Evolutionary conservation across 2,329 filamentous ascomycete genomes (phyloP).

Genomic region (Nemania diffusa): DNA sequence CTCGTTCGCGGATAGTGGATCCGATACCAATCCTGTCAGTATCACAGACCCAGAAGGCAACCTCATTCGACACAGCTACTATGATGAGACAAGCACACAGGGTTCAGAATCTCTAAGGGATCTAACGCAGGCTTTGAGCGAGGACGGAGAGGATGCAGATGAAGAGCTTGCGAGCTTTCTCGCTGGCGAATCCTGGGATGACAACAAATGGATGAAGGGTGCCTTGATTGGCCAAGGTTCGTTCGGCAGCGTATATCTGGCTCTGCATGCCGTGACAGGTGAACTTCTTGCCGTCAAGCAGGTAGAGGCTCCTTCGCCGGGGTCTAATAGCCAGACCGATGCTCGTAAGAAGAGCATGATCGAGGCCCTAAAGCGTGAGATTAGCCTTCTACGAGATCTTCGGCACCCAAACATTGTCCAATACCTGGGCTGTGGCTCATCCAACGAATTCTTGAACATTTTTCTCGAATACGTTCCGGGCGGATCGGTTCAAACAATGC

Average conservation of each 20-base stretch:
- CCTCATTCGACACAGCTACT: slow-evolving; percentile 79
- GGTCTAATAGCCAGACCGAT: slow-evolving; percentile 82
- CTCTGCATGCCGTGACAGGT: slow-evolving; percentile 93
- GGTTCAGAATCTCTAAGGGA: slow-evolving; percentile 81
- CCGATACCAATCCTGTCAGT: slow-evolving; percentile 75
- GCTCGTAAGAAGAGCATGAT: slow-evolving; percentile 98
- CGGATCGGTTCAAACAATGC: slow-evolving; percentile 97
- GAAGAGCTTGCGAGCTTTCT: slow-evolving; percentile 91
- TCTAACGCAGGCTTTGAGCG: slow-evolving; percentile 83
- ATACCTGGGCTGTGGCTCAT: slow-evolving; percentile 94
- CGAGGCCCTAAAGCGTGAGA: slow-evolving; percentile 95
- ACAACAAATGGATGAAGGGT: slow-evolving; percentile 99
- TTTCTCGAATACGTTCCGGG: slow-evolving; percentile 99
- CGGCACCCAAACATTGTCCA: slow-evolving; percentile 98
- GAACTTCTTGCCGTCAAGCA: slow-evolving; percentile 99
- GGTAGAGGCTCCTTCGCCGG: slow-evolving; percentile 86
- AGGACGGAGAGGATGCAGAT: slow-evolving; percentile 92
- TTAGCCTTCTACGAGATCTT: slow-evolving; percentile 90
- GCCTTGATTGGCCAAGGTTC: slow-evolving; percentile 96
- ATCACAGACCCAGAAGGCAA: slow-evolving; percentile 81
- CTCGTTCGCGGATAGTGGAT: slow-evolving; percentile 81
- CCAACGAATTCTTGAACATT: slow-evolving; percentile 94
- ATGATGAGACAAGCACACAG: slow-evolving; percentile 81
- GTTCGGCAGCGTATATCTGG: slow-evolving; percentile 95
- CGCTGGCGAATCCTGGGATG: slow-evolving; percentile 91